Evolutionary conservation across 495 filamentous ascomycete genomes (phyloP).

Genomic region (Aspergillus bridgeri): DNA sequence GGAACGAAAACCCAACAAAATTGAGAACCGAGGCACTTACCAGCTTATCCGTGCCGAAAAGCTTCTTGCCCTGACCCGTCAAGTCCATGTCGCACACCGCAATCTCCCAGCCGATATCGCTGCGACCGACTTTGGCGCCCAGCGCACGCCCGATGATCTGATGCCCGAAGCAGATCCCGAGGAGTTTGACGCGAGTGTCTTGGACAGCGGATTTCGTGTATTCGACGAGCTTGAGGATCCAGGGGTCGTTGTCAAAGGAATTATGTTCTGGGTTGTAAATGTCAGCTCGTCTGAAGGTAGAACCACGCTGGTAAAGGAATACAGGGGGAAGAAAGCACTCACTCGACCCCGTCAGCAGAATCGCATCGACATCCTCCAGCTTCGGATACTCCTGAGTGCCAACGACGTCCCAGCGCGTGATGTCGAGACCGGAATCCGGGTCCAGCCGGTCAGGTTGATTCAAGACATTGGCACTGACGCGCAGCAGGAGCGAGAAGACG

Average conservation of each 20-base stretch:
- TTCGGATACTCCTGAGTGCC: slow-evolving; percentile 57
- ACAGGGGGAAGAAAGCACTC: slow-evolving; percentile 17
- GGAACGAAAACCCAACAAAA: too few relatives aligned
- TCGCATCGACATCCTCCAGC: slow-evolving; percentile 70
- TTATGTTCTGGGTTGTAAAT: slow-evolving; percentile 44
- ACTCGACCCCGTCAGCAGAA: slow-evolving; percentile 77
- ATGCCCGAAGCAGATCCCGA: slow-evolving; percentile 89
- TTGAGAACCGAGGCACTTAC: too few relatives aligned
- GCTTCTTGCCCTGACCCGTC: slow-evolving; percentile 64
- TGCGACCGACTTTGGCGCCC: slow-evolving; percentile 63
- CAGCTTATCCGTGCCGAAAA: slow-evolving; percentile 68
- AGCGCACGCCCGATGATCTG: slow-evolving; percentile 82
- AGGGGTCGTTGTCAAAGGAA: slow-evolving; percentile 65
- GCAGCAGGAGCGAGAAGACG: slow-evolving; percentile 65
- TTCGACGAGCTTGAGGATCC: slow-evolving; percentile 73
- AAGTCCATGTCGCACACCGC: slow-evolving; percentile 68
- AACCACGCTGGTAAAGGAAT: too few relatives aligned
- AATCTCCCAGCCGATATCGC: slow-evolving; percentile 74
- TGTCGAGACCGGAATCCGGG: slow-evolving; percentile 47
- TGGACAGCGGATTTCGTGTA: slow-evolving; percentile 58
- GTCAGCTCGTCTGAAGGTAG: too few relatives aligned
- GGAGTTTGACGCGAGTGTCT: slow-evolving; percentile 58
- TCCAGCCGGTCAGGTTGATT: slow-evolving; percentile 28
- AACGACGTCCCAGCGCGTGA: slow-evolving; percentile 69
- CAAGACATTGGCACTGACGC: slow-evolving; percentile 43